Evolutionary conservation across 1,284 basidiomycete species (phyloP), one percentile per base, ranked within the genome.

Genomic region (Puccinia polysora): DNA sequence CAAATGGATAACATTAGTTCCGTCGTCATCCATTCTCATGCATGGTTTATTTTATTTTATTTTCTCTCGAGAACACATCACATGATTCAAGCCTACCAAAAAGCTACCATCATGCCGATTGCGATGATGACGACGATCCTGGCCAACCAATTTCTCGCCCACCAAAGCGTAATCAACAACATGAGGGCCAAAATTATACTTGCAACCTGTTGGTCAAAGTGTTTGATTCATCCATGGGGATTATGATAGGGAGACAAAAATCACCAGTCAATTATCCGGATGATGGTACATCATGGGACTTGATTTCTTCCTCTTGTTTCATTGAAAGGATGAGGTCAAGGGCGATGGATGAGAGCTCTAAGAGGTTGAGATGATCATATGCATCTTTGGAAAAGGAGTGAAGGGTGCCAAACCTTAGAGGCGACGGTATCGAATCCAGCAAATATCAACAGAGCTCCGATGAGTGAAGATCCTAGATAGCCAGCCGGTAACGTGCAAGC

Each of bases 361-460:
- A 0, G 80, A 80, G 43, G 73, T 72, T 32, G 3, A 7, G 23
- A 15, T 32, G n/a, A 7, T 8, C 53, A 55, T 25, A 32, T 15
- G 73, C 30, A 47, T n/a, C n/a, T n/a, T n/a, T n/a, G n/a, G n/a
- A 23, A 20, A 50, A 50, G 20, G 20, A 50, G 23, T 10, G 64
- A 50, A 36, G 49, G 36, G 47, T 32, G 25, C 87, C 91, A 92
- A 64, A 97, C 81, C 80, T 97, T 97, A 81, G 88, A 90, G 1
- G 95, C 95, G 75, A 91, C 87, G 62, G 90, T 93, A 80, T 97
- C 88, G 80, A 97, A 97, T 0, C 79, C 93, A 76, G 91, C 95
- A 4, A 91, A 86, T 74, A 97, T 93, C 32, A 96, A 83, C 59
- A 84, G 85, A 0, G 91, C 92, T 25, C 95, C 95, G 73, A 97